Conservation (phyloP, 2,329 filamentous ascomycete genomes). For the Teratosphaeria gauchensis region DNA sequence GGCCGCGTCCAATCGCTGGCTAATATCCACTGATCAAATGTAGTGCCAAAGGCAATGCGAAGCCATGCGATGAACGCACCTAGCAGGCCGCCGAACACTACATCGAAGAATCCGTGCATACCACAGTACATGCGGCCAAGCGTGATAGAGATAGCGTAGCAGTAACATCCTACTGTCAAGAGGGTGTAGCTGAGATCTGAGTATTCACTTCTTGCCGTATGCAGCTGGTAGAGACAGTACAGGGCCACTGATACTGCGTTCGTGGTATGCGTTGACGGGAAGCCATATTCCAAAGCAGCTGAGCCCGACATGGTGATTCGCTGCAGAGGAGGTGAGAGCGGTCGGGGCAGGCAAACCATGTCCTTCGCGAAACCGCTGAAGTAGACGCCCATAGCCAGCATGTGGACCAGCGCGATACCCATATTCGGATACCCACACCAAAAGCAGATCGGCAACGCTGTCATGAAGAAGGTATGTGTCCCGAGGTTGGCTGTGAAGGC, state of each 20-base stretch:
- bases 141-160: slow-evolving; percentile 82
- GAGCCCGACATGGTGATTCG: slow-evolving; percentile 97
- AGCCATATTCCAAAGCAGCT: slow-evolving; percentile 90
- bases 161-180: slow-evolving; percentile 53
- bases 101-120: slow-evolving; percentile 96
- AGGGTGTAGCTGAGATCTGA: slow-evolving; percentile 34
- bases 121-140: slow-evolving; percentile 90
- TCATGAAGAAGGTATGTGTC: slow-evolving; percentile 98
- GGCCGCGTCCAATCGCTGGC: slow-evolving; percentile 56
- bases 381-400: slow-evolving; percentile 58
- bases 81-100: slow-evolving; percentile 67
- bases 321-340: slow-evolving; percentile 81
- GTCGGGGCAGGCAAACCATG: slow-evolving; percentile 81
- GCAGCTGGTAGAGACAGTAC: slow-evolving; percentile 66
- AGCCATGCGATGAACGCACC: slow-evolving; percentile 55
- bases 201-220: slow-evolving; percentile 54
- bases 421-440: slow-evolving; percentile 86
- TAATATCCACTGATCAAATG: slow-evolving; percentile 63
- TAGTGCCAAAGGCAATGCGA: slow-evolving; percentile 46
- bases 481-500: slow-evolving; percentile 92
- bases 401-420: slow-evolving; percentile 59
- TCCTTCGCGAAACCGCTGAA: slow-evolving; percentile 87
- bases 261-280: slow-evolving; percentile 92
- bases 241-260: slow-evolving; percentile 92
- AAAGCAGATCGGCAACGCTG: slow-evolving; percentile 85